Base-by-base conservation (phyloP, 2,329 filamentous ascomycete genomes). In the Aspergillus piperis region DNA sequence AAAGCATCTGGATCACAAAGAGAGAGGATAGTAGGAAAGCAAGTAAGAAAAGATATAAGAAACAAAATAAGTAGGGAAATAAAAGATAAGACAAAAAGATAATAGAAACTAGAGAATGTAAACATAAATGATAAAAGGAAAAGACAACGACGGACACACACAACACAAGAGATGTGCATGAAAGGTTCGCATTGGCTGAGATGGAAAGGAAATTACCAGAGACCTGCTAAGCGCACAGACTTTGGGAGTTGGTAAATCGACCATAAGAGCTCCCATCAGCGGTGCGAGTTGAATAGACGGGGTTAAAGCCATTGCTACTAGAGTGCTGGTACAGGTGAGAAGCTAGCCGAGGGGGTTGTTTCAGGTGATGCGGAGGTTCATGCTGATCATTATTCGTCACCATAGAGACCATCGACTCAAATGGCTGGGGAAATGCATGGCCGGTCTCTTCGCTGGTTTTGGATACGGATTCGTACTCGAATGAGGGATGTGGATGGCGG, bases 171-270 rank as follows among this genome's bases (percentile, higher is more conserved):
- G 41, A 39, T n/a, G 15, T 17, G 21, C 32, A 13, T 42, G 19
- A 41, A 39, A 7, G 13, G 36, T 10, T 53, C 50, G 61, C 32
- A 36, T 5, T 5, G 32, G 11, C 5, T 13, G 32, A 36, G 32
- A 57, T 58, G 63, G 61, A 54, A 67, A 58, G 55, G 60, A 55
- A 54, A 65, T 63, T 66, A 58, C 57, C 58, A 51, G 50, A 63
- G 65, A 54, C 55, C 60, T 32, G 50, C 59, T 69, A 76, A 61
- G 71, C 70, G 64, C 76, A 76, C 17, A 78, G 61, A 57, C 74
- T 70, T 58, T 73, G 74, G 39, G 72, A 68, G 49, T 66, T 73
- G 36, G 71, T 70, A 58, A 75, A 74, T 44, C 76, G 73, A 54
- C 64, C 61, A 61, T 77, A 77, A 10, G 66, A 54, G 27, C 58